A percentile compares a stretch with the other conserved stretches of the same genome.
phyloP scores from a whole-genome alignment of 1,284 basidiomycete species.

The Ganoderma leucocontextum region DNA sequence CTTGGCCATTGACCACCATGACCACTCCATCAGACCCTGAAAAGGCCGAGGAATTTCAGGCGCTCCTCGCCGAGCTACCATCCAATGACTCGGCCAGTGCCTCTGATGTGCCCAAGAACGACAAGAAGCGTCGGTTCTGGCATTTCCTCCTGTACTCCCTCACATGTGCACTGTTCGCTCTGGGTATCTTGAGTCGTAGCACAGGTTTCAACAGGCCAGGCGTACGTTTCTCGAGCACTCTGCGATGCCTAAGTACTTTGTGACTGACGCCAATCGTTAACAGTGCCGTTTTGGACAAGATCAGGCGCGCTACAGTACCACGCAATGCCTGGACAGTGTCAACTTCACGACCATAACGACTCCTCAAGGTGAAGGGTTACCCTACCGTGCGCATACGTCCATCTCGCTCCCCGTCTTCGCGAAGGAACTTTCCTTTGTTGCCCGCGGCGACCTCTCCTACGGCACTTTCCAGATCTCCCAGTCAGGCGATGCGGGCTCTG shows the following conservation, averaged over 20 bases:
- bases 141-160: constrained; percentile 23
- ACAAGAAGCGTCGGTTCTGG: constrained; percentile 27
- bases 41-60: neutral
- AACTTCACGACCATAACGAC: neutral
- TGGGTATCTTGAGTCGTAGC: neutral
- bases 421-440: constrained; percentile 38
- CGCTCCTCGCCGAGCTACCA: neutral
- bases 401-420: constrained; percentile 37
- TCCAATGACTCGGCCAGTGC: neutral
- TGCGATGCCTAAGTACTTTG: too few relatives aligned
- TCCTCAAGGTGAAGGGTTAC: too few relatives aligned
- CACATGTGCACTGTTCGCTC: constrained; percentile 10
- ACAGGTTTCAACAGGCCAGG: neutral
- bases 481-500: constrained; percentile 17
- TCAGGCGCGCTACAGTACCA: neutral
- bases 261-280: neutral
- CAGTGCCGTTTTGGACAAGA: neutral
- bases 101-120: constrained; percentile 15
- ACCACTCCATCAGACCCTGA: neutral
- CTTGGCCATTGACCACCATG: neutral
- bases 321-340: constrained; percentile 6
- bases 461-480: constrained; percentile 36
- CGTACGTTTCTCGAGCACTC: neutral
- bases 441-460: constrained; percentile 34
- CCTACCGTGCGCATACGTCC: constrained; percentile 24